Evolutionary conservation across 495 filamentous ascomycete species (phyloP), one percentile per base, ranked within the genome.

Genomic region (Tetracladium marchalianum): DNA sequence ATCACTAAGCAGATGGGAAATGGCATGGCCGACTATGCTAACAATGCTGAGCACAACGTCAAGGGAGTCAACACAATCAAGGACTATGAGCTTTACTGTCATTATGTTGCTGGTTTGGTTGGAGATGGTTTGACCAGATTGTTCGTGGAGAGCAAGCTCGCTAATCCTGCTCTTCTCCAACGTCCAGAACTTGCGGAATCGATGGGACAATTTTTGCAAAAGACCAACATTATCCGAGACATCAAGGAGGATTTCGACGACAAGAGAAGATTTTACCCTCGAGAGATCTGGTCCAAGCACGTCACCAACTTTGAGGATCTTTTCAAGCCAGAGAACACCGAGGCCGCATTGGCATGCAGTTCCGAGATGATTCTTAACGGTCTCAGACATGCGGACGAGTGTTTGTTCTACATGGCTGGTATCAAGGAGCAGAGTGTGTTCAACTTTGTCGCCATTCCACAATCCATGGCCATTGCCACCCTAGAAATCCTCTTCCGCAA

Each of bases 391-490:
- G 87, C 80, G 24, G 87, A 94, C 51, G 87, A 97, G 55, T 96
- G 90, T 65, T 68, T 98, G 8, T 97, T 89, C 70, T 98, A 98
- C 70, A 85, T 98, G 67, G 93, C 93, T 17, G 93, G 89, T 16
- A 75, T 97, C 37, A 86, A 84, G 47, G 92, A 98, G 63, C 92
- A 97, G 68, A 92, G 85, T 62, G 88, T 95, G n/a, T 98, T 98
- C 82, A 97, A 98, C 71, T 98, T 98, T 62, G 87, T 87, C 36
- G 90, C 93, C 36, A 98, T 98, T 55, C 92, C 92, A n/a, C 92
- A 98, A 65, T 70, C 81, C 49, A 98, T 98, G 92, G 92, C 93
- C 22, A 96, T 98, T 64, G 90, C 92, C 2, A 97, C 90, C 1
- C 63, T 96, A 35, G 81, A 94, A 46, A 71, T 92, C 27, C 85